These are phyloP conservation scores for Crassisporium funariophilum DNA, from an alignment of 768 basidiomycete genomes.

Conservation along the genomic window DNA sequence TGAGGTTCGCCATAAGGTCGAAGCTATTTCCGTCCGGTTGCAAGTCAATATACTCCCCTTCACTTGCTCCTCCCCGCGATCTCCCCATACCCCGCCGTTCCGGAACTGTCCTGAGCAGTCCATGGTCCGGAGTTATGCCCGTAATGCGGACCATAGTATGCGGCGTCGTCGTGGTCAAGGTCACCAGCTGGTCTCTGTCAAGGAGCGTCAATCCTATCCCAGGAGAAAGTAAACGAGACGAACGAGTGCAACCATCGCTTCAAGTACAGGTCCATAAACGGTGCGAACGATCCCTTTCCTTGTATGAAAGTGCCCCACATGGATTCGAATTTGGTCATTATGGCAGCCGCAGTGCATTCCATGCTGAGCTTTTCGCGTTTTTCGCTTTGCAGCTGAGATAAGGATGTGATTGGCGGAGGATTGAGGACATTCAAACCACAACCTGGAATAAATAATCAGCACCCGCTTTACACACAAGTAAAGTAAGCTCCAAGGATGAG, in stretches of 20 bases:
- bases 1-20: slow-evolving; percentile 89
- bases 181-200: slow-evolving; percentile 78
- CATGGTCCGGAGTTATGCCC: slow-evolving; percentile 87
- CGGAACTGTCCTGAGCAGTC: slow-evolving; percentile 80
- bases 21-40: slow-evolving; percentile 98
- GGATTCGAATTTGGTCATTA: slow-evolving; percentile 74
- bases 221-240: slow-evolving; percentile 34
- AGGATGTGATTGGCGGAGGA: slow-evolving; percentile 77
- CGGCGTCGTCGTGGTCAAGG: slow-evolving; percentile 75
- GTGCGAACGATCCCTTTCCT: slow-evolving; percentile 69
- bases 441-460: slow-evolving; percentile 47
- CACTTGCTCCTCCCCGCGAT: slow-evolving; percentile 13
- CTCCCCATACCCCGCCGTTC: slow-evolving; percentile 41
- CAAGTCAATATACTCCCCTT: slow-evolving; percentile 73
- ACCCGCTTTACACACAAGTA: not conserved
- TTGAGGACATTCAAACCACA: slow-evolving; percentile 90
- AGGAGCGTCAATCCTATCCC: not conserved
- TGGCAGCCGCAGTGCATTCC: slow-evolving; percentile 73
- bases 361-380: slow-evolving; percentile 47
- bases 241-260: slow-evolving; percentile 91
- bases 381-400: slow-evolving; percentile 61
- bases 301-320: slow-evolving; percentile 78
- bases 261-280: slow-evolving; percentile 81
- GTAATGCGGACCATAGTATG: slow-evolving; percentile 71
- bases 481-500: not conserved